phyloP scores from a whole-genome alignment of 768 basidiomycete genomes.

The Psilocybe cubensis region DNA sequence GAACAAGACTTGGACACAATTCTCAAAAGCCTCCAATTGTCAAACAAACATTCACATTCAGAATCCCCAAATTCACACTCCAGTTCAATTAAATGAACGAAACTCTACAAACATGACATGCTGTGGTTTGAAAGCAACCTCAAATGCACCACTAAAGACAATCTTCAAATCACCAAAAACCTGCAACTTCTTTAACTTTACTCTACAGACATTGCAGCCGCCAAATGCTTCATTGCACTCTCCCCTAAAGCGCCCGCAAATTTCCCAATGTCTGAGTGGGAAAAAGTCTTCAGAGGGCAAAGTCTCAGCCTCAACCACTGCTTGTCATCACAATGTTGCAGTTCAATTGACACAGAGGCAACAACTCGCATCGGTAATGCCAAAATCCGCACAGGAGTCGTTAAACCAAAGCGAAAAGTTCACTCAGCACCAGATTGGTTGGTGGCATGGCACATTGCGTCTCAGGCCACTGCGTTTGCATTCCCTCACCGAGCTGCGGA shows the following conservation, averaged over 20 bases:
- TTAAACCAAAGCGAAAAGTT: conserved; percentile 17
- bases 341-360: conserved; percentile 10
- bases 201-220: background rate
- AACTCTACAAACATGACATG: background rate
- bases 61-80: too few species aligned
- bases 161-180: background rate
- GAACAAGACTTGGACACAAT: too few species aligned
- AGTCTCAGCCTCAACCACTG: conserved; percentile 32
- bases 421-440: conserved; percentile 24
- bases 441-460: conserved; percentile 20
- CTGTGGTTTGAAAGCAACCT: background rate
- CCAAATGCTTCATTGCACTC: background rate
- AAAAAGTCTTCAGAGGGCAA: conserved; percentile 25
- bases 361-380: conserved; percentile 18
- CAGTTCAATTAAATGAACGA: background rate
- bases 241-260: background rate
- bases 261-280: conserved; percentile 12
- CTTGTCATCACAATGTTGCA: conserved; percentile 19
- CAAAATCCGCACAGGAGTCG: conserved; percentile 13
- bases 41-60: too few species aligned
- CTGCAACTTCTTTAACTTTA: background rate
- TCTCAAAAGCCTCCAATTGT: too few species aligned
- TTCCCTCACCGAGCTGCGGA: conserved; percentile 30
- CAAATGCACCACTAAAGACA: background rate
- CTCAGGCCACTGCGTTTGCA: conserved; percentile 22